phyloP scores from a whole-genome alignment of 2,329 filamentous ascomycete genomes.

The Fusarium aywerte region DNA sequence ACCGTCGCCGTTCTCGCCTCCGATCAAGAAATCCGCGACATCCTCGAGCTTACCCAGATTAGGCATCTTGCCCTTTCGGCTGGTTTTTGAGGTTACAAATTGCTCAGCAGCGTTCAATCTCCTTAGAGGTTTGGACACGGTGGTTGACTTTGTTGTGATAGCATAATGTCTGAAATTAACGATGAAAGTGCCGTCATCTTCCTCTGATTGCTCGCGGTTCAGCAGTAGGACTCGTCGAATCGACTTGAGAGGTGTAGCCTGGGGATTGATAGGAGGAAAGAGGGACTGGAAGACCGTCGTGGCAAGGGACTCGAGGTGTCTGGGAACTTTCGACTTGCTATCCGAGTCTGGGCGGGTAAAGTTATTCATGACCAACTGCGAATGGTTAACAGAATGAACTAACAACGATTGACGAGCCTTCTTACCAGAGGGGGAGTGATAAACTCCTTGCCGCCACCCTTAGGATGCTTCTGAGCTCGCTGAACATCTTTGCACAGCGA shows the following conservation, averaged over 20 bases:
- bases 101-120: conserved; percentile 88
- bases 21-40: conserved; percentile 93
- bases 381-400: conserved; percentile 42
- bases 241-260: conserved; percentile 87
- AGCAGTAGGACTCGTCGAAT: conserved; percentile 91
- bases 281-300: conserved; percentile 96
- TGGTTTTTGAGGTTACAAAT: conserved; percentile 69
- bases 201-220: conserved; percentile 76
- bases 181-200: conserved; percentile 77
- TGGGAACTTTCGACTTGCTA: conserved; percentile 78
- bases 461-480: conserved; percentile 83
- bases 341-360: conserved; percentile 76
- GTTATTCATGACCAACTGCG: conserved; percentile 95
- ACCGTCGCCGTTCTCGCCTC: conserved; percentile 76
- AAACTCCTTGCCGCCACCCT: conserved; percentile 85
- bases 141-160: conserved; percentile 88
- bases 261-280: conserved; percentile 94
- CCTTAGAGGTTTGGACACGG: conserved; percentile 84
- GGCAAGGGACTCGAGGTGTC: conserved; percentile 90
- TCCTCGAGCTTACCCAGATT: conserved; percentile 93
- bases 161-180: conserved; percentile 93
- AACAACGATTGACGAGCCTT: neutral
- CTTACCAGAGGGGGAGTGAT: conserved; percentile 81
- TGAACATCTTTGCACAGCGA: conserved; percentile 92
- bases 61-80: conserved; percentile 76